phyloP scores from a whole-genome alignment of 1,284 basidiomycete species.

The Butyriboletus pseudospeciosus region DNA sequence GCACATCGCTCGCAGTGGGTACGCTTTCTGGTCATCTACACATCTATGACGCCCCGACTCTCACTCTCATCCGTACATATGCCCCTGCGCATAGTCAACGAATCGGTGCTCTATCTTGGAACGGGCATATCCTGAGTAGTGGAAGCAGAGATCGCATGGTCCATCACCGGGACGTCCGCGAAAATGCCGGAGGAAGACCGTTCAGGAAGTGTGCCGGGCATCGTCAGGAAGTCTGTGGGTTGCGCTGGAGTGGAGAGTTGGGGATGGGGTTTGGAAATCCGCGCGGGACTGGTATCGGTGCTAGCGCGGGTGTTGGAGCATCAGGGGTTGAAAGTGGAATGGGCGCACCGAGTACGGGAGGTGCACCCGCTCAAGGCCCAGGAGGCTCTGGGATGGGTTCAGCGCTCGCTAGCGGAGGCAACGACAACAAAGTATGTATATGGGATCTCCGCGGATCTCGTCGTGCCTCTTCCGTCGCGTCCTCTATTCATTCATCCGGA shows the following conservation, averaged over 20 bases:
- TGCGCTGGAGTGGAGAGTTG: constrained; percentile 74
- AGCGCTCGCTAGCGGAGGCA: constrained; percentile 90
- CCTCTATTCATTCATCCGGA: constrained; percentile 22
- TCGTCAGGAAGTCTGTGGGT: constrained; percentile 93
- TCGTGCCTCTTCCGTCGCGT: constrained; percentile 32
- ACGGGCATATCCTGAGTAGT: constrained; percentile 80
- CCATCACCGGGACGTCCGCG: constrained; percentile 89
- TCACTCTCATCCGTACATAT: constrained; percentile 79
- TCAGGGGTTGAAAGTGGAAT: constrained; percentile 19
- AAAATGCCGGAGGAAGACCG: constrained; percentile 56
- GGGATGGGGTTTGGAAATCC: constrained; percentile 27
- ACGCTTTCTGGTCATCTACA: constrained; percentile 84
- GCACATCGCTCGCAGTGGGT: constrained; percentile 87
- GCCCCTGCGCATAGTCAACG: constrained; percentile 83
- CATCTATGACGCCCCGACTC: constrained; percentile 90
- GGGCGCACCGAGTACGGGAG: constrained; percentile 22
- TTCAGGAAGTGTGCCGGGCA: constrained; percentile 80
- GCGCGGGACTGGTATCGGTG: constrained; percentile 18
- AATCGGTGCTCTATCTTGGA: constrained; percentile 95
- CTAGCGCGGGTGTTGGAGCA: neutral
- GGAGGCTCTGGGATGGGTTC: constrained; percentile 46
- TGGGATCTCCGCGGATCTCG: constrained; percentile 79
- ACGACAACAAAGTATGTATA: constrained; percentile 98
- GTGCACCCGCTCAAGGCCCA: constrained; percentile 24
- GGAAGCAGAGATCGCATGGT: constrained; percentile 91